These are phyloP conservation scores for Populus alba DNA, from an alignment of 345 rosid species.

Conservation along the genomic window DNA sequence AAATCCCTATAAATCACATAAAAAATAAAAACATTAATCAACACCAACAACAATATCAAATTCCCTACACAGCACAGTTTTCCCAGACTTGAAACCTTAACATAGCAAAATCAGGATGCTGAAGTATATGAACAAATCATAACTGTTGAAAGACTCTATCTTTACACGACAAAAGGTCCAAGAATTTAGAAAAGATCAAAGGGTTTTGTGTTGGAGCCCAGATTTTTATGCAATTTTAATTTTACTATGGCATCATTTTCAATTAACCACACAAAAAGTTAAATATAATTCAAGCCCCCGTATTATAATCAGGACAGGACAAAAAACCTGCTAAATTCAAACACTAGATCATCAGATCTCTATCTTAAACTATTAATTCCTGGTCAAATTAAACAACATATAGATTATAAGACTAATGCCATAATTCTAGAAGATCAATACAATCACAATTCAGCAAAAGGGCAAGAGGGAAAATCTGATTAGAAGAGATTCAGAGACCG, in stretches of 20 bases:
- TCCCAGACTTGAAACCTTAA: background rate
- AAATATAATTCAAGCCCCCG: slow-evolving; percentile 7
- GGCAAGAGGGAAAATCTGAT: background rate
- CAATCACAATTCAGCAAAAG: background rate
- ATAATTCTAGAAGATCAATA: slow-evolving; percentile 2
- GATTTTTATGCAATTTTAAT: background rate
- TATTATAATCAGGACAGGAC: background rate
- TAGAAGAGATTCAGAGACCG: background rate
- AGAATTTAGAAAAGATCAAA: background rate
- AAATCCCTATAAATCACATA: slow-evolving; percentile 22
- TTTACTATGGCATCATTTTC: background rate
- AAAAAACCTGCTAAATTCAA: background rate
- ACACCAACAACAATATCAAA: background rate
- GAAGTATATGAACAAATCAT: background rate
- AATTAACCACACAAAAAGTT: background rate
- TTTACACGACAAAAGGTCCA: background rate
- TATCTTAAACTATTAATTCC: background rate
- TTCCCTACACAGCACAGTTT: background rate
- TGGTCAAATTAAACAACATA: background rate
- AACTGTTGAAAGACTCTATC: background rate
- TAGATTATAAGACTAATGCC: background rate
- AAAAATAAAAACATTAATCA: slow-evolving; percentile 3
- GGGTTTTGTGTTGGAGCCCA: background rate
- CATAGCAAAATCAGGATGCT: background rate
- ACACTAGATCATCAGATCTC: slow-evolving; percentile 13